Evolutionary conservation across 805 yeast genomes (phyloP).

Genomic region (Lipomyces kockii): DNA sequence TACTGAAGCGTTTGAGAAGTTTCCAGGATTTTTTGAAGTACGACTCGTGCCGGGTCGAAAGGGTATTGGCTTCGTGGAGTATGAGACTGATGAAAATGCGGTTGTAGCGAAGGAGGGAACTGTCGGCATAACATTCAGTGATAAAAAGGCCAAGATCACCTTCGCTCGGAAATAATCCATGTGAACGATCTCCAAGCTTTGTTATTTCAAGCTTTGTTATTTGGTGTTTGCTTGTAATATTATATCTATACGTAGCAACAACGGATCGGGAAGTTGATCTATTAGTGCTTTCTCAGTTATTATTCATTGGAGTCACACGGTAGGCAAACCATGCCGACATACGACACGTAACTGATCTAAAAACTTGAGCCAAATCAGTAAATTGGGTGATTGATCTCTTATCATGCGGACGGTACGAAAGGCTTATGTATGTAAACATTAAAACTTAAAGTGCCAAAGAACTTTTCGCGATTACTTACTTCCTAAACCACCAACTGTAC

Average conservation of each 20-base stretch:
- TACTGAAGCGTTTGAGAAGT: conserved; percentile 52
- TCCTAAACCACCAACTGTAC: no score
- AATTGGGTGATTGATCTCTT: background rate
- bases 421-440: background rate
- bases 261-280: background rate
- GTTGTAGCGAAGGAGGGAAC: conserved; percentile 47
- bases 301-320: no score
- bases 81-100: conserved; percentile 60
- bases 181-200: background rate
- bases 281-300: no score
- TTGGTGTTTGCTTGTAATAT: background rate
- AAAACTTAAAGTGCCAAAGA: background rate
- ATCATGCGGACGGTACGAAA: background rate
- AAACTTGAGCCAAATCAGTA: background rate
- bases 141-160: conserved; percentile 39
- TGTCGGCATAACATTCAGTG: conserved; percentile 40
- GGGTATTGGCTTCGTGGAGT: conserved; percentile 79
- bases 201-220: background rate
- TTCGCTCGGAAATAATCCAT: conserved; percentile 44
- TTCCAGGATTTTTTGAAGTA: conserved; percentile 66
- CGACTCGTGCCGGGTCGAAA: conserved; percentile 68
- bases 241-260: background rate
- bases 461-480: background rate
- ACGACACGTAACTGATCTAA: no score
- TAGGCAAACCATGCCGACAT: no score